Evolutionary conservation across 1,284 basidiomycete genomes (phyloP).

Genomic region (Fistulina hepatica): DNA sequence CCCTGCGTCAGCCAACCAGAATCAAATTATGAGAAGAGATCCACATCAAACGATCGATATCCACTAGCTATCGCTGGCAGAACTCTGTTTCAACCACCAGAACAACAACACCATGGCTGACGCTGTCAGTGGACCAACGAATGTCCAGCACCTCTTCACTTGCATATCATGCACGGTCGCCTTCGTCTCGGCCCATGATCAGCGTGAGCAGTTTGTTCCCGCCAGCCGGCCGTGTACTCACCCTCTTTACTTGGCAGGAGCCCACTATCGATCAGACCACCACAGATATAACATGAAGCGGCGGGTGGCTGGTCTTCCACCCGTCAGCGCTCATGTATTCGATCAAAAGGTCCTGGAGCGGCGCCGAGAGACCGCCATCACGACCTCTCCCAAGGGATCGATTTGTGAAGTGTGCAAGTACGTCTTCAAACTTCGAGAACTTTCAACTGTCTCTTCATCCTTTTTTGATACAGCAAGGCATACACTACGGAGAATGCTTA

Average conservation of each 20-base stretch:
- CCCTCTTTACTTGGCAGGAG: constrained; percentile 34
- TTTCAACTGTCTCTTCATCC: constrained; percentile 7
- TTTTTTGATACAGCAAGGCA: constrained; percentile 52
- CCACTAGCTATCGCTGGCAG: no score
- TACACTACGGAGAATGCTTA: constrained; percentile 90
- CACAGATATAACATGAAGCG: constrained; percentile 99
- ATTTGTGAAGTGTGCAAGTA: constrained; percentile 80
- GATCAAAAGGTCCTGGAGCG: constrained; percentile 86
- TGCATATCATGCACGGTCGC: constrained; percentile 92
- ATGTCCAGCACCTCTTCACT: constrained; percentile 53
- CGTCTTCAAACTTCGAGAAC: constrained; percentile 16
- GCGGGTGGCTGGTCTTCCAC: constrained; percentile 83
- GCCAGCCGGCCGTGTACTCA: constrained; percentile 4
- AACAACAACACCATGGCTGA: constrained; percentile 17
- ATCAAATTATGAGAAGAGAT: no score
- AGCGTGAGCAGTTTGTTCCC: constrained; percentile 42
- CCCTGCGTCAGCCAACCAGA: no score
- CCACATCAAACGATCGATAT: no score
- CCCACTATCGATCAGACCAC: constrained; percentile 89
- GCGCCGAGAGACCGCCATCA: constrained; percentile 61
- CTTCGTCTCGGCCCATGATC: constrained; percentile 77
- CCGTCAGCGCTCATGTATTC: constrained; percentile 73
- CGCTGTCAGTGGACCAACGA: constrained; percentile 18
- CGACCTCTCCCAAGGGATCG: constrained; percentile 51
- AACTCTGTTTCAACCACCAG: no score